Evolutionary conservation across 768 basidiomycete species (phyloP).

Genomic region (Pholiota molesta): DNA sequence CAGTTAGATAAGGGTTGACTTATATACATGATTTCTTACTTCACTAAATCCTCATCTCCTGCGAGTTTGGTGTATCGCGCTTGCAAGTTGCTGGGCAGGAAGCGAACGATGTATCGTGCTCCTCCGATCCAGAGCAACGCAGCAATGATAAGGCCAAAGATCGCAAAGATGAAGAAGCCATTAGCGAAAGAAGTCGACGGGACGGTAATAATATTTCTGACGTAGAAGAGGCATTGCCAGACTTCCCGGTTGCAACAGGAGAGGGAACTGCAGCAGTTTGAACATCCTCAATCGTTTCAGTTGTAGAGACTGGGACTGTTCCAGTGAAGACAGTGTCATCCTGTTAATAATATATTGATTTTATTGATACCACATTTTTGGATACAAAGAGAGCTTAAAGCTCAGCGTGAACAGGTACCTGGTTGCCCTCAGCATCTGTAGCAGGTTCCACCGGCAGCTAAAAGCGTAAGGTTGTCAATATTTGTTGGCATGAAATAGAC

Average conservation of each 20-base stretch:
- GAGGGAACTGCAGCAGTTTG: slow-evolving; percentile 14
- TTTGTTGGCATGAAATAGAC: not conserved
- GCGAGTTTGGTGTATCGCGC: slow-evolving; percentile 48
- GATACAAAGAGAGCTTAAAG: slow-evolving; percentile 63
- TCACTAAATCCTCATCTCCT: slow-evolving; percentile 51
- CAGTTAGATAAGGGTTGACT: slow-evolving; percentile 11
- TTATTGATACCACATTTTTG: slow-evolving; percentile 53
- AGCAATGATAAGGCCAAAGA: slow-evolving; percentile 47
- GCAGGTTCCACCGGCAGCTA: slow-evolving; percentile 44
- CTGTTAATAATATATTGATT: slow-evolving; percentile 53
- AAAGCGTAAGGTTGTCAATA: slow-evolving; percentile 40
- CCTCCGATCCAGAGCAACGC: slow-evolving; percentile 59
- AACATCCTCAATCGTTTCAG: slow-evolving; percentile 21
- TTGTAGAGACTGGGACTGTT: slow-evolving; percentile 19
- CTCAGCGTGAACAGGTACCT: slow-evolving; percentile 96
- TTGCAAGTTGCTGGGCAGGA: slow-evolving; percentile 37
- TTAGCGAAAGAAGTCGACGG: slow-evolving; percentile 27
- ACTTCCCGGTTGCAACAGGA: slow-evolving; percentile 10
- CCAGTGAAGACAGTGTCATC: slow-evolving; percentile 30
- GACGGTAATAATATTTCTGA: slow-evolving; percentile 12
- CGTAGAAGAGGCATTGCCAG: slow-evolving; percentile 9
- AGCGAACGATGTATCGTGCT: slow-evolving; percentile 43
- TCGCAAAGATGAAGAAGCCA: slow-evolving; percentile 40
- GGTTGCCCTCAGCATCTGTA: slow-evolving; percentile 67
- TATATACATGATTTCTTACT: slow-evolving; percentile 36